Conservation (phyloP, 2,329 filamentous ascomycete species). For the Aspergillus ibericus region DNA sequence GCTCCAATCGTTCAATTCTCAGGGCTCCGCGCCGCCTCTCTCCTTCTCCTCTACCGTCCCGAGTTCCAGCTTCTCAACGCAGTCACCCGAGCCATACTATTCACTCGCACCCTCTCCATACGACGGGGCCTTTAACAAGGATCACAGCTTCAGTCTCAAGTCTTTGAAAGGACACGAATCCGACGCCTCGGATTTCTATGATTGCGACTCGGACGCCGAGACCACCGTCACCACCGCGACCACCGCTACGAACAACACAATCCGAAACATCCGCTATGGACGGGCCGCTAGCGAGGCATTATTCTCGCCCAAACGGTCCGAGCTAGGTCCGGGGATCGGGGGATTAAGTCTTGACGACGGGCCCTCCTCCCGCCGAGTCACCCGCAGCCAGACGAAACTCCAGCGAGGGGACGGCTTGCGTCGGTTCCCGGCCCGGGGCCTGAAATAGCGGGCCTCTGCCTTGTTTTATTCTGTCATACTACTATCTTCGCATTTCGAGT, state of each 20-base stretch:
- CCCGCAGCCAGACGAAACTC: slow-evolving; percentile 35
- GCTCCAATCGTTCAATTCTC: slow-evolving; percentile 23
- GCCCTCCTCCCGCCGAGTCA: slow-evolving; percentile 34
- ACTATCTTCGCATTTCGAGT: slow-evolving; percentile 38
- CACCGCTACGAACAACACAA: slow-evolving; percentile 34
- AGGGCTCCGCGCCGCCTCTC: slow-evolving; percentile 25
- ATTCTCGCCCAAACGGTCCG: slow-evolving; percentile 33
- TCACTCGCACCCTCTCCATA: slow-evolving; percentile 23
- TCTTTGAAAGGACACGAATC: slow-evolving; percentile 34
- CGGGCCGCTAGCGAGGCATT: slow-evolving; percentile 20
- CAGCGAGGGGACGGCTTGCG: slow-evolving; percentile 14
- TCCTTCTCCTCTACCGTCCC: slow-evolving; percentile 32
- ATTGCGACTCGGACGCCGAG: slow-evolving; percentile 39
- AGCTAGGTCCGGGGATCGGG: slow-evolving; percentile 35
- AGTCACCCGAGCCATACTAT: slow-evolving; percentile 26
- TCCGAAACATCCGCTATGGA: slow-evolving; percentile 39
- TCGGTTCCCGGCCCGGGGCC: slow-evolving; percentile 17
- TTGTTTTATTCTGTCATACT: neutral
- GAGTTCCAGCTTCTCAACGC: slow-evolving; percentile 29
- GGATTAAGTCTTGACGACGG: slow-evolving; percentile 37
- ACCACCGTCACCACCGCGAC: slow-evolving; percentile 37
- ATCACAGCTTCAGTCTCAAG: slow-evolving; percentile 36
- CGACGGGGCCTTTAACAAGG: slow-evolving; percentile 18
- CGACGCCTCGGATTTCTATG: slow-evolving; percentile 30
- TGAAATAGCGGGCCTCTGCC: slow-evolving; percentile 10